Conservation (phyloP, 306 rosid species). For the Sesbania bispinosa region DNA sequence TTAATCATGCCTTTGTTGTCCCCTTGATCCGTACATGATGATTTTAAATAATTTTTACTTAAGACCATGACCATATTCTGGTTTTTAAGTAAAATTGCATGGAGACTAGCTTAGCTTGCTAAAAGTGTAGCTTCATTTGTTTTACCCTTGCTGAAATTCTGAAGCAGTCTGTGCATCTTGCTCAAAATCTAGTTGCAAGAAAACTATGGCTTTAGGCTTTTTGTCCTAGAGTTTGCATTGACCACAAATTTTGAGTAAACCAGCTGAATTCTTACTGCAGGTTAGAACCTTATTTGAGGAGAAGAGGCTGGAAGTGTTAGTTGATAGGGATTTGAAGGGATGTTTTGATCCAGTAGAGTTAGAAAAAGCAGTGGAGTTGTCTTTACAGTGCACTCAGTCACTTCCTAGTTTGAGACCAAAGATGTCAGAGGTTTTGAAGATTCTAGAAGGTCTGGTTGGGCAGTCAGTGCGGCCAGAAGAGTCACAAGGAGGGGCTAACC, state of each 20-base stretch:
- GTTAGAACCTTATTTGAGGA: conserved; percentile 70
- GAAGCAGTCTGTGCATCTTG: not conserved
- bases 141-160: not conserved
- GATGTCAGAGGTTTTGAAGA: conserved; percentile 77
- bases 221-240: not conserved
- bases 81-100: too few species aligned
- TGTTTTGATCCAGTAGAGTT: conserved; percentile 74
- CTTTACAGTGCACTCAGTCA: conserved; percentile 77
- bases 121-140: not conserved
- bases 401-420: conserved; percentile 80
- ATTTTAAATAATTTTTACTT: not conserved
- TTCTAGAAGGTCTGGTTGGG: conserved; percentile 73
- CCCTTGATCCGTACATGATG: not conserved
- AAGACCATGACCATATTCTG: too few species aligned
- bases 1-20: not conserved
- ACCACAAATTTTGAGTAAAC: not conserved
- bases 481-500: conserved; percentile 49
- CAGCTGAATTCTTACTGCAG: conserved; percentile 44
- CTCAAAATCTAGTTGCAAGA: not conserved
- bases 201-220: not conserved
- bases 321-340: conserved; percentile 79
- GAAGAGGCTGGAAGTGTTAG: conserved; percentile 66
- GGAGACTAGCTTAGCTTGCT: too few species aligned
- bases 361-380: conserved; percentile 62
- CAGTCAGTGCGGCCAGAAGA: conserved; percentile 51